phyloP scores from a whole-genome alignment of 331 rosid genomes.

The Erythrophleum ivorense region DNA sequence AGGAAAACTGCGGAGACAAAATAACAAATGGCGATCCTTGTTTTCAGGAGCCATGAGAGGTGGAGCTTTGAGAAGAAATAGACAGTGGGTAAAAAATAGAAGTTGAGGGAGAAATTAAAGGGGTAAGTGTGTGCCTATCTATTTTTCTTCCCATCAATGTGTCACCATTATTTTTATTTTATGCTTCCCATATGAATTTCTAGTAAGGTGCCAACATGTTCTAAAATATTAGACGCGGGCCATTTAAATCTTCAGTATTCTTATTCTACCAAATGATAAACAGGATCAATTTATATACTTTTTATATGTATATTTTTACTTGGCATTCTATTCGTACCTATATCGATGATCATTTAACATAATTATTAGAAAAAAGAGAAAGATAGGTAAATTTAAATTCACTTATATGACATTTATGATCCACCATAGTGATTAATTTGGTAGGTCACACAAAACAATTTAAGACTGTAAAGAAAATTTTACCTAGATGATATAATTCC shows the following conservation, averaged over 20 bases:
- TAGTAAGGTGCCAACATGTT: not conserved
- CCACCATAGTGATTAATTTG: no score
- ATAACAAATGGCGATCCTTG: conserved; percentile 63
- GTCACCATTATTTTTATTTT: not conserved
- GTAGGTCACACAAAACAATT: no score
- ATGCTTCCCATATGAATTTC: conserved; percentile 32
- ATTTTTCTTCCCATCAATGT: conserved; percentile 24
- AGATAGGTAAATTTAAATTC: no score
- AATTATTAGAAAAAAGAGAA: no score
- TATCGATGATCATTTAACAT: no score
- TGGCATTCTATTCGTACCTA: not conserved
- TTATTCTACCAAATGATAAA: not conserved
- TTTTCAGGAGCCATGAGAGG: conserved; percentile 61
- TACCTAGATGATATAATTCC: no score
- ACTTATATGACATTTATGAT: no score
- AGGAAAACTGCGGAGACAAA: conserved; percentile 37
- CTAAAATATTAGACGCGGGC: no score
- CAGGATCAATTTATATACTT: not conserved
- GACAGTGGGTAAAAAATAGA: conserved; percentile 49
- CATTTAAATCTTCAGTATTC: conserved; percentile 5
- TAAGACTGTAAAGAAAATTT: no score
- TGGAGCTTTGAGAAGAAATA: conserved; percentile 49
- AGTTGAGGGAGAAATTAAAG: conserved; percentile 40
- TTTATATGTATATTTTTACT: no score
- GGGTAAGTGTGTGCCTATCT: conserved; percentile 17